Percentiles rank a stretch among this genome's conserved stretches.
Conservation (phyloP, 441 rosid genomes). For the Erysimum cheiri region DNA sequence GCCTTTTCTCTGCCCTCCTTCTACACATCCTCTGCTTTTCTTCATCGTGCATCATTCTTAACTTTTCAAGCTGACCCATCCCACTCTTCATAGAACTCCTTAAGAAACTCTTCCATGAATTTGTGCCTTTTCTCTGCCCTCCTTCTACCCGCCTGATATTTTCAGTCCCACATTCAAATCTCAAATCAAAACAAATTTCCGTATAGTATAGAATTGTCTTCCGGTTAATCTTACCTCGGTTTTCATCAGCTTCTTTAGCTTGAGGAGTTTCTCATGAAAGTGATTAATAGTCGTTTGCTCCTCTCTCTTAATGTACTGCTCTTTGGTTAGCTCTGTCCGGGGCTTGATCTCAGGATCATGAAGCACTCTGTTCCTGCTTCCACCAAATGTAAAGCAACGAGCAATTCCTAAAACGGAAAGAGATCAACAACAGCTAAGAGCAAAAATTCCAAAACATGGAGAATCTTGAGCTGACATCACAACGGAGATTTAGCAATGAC, state of each 20-base stretch:
- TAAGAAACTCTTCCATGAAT: constrained; percentile 71
- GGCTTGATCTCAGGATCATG: constrained; percentile 77
- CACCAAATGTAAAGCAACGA: constrained; percentile 87
- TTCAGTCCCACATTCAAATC: background rate
- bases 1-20: constrained; percentile 83
- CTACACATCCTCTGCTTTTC: background rate
- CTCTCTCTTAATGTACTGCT: constrained; percentile 70
- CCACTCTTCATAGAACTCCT: constrained; percentile 80
- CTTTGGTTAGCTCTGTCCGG: constrained; percentile 68
- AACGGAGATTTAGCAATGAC: background rate
- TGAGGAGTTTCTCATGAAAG: constrained; percentile 90
- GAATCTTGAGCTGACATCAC: background rate
- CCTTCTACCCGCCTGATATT: constrained; percentile 66
- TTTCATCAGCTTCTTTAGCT: constrained; percentile 80
- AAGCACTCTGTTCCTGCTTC: constrained; percentile 72
- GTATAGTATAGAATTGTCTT: background rate
- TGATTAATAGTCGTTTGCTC: constrained; percentile 87
- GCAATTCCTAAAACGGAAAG: constrained; percentile 65
- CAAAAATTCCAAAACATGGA: background rate
- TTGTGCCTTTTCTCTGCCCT: constrained; percentile 81
- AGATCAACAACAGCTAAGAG: background rate
- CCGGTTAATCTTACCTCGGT: constrained; percentile 55
- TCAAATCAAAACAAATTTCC: background rate
- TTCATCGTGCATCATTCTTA: constrained; percentile 15
- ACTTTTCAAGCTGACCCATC: constrained; percentile 61